Evolutionary conservation across 805 yeast species (phyloP), one percentile per base, ranked within the genome.

Genomic region (Candida odintsovae): DNA sequence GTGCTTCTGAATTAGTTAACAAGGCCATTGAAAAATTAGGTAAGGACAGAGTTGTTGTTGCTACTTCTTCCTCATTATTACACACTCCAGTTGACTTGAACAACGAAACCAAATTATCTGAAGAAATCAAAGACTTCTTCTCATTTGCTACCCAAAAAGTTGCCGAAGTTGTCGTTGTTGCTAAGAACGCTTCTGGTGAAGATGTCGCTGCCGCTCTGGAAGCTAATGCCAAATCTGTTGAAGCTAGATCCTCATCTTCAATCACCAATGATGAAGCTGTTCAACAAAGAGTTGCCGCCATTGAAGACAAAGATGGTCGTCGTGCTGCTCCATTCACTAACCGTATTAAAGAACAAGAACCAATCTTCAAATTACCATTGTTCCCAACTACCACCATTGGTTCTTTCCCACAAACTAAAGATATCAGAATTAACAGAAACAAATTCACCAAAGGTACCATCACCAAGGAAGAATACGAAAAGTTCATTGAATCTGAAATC

Each of bases 331-430:
- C 94, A 53, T 94, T 94, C 83, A 81, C 85, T 61, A 77, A 71
- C 58, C 88, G 99, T 79, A 81, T 88, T 66, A 84, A 75, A 61
- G 90, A 82, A 62, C 99, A 94, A 79, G 79, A 87, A 77, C 75
- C 72, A 62, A 76, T 82, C 68, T 87, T 86, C 79, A 86, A 94
- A 80, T 79, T 94, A 71, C 99, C 99, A 62, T 76, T 87, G 67
- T 94, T 94, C 96, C 99, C 99, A 76, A 94, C 99, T 69, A 94
- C 99, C 71, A 94, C 99, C 65, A 94, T 94, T 72, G 99, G 99
- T 74, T 94, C 99, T 56, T 94, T 94, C 97, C 99, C 99, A 64
- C 99, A 94, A 82, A 94, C 99, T 72, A 89, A 90, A 80, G 99
- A 94, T 72, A 94, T 94, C 76, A 88, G 99, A 81, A 75, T 90